Evolutionary conservation across 768 basidiomycete genomes (phyloP).

Genomic region (Mycena amicta): DNA sequence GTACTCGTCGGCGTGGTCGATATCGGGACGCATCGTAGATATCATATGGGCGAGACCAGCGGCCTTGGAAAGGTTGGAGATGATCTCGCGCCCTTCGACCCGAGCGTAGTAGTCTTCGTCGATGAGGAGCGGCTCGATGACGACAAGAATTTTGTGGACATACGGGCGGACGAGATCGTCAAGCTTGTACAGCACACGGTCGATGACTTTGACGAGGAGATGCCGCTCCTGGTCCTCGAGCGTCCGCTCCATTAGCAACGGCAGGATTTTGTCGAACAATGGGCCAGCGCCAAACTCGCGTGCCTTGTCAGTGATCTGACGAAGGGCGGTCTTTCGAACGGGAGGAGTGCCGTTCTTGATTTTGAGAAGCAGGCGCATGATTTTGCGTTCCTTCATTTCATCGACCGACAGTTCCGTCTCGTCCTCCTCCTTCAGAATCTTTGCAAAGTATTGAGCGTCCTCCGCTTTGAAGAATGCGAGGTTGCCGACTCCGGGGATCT

Average conservation of each 20-base stretch:
- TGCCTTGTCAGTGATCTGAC: constrained; percentile 99
- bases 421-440: constrained; percentile 93
- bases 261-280: constrained; percentile 97
- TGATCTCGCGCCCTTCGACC: constrained; percentile 98
- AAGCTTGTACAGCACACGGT: constrained; percentile 97
- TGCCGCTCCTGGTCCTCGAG: constrained; percentile 99
- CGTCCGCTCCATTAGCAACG: constrained; percentile 96
- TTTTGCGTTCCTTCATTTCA: constrained; percentile 99
- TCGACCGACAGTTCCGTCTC: constrained; percentile 91
- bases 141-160: constrained; percentile 99
- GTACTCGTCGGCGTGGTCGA: constrained; percentile 99
- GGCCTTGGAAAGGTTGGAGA: constrained; percentile 97
- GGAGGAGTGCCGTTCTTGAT: constrained; percentile 99
- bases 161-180: constrained; percentile 99
- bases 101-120: constrained; percentile 97
- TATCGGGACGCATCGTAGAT: constrained; percentile 99
- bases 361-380: constrained; percentile 96
- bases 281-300: constrained; percentile 98
- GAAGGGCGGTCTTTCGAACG: constrained; percentile 94
- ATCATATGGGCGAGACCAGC: constrained; percentile 99
- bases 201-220: constrained; percentile 97
- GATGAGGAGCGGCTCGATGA: constrained; percentile 97
- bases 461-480: constrained; percentile 98
- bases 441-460: constrained; percentile 97
- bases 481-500: constrained; percentile 96